Conservation (phyloP, 129 eudicot species). For the Pseudognaphalium luteoalbum region DNA sequence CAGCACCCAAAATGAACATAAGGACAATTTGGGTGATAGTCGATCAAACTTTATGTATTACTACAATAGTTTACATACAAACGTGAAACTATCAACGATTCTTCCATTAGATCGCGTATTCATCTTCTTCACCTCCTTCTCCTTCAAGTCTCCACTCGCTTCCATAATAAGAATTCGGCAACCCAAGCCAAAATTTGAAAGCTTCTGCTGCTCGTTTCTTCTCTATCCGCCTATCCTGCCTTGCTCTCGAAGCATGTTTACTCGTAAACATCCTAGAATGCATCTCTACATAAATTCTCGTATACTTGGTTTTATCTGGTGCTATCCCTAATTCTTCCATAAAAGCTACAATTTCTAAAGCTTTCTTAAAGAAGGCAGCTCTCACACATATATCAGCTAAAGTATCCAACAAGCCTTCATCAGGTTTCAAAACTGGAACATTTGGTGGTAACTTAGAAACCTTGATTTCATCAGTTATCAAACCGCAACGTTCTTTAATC, state of each 20-base stretch:
- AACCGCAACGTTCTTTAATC: conserved; percentile 76
- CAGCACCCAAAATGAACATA: neutral
- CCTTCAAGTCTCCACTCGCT: conserved; percentile 86
- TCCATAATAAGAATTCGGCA: conserved; percentile 88
- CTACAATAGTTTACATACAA: neutral
- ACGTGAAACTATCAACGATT: neutral
- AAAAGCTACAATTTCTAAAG: conserved; percentile 93
- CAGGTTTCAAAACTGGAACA: conserved; percentile 68
- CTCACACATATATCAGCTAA: conserved; percentile 93
- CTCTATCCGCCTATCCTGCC: conserved; percentile 82
- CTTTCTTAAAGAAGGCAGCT: conserved; percentile 97
- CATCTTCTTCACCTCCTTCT: conserved; percentile 51
- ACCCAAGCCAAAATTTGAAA: conserved; percentile 95
- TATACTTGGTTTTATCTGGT: conserved; percentile 82
- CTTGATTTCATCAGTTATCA: conserved; percentile 26
- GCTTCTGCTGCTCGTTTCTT: conserved; percentile 97
- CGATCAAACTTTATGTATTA: conserved; percentile 1
- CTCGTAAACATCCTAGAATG: conserved; percentile 99
- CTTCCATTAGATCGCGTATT: conserved; percentile 27
- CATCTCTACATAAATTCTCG: conserved; percentile 92
- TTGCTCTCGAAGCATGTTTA: conserved; percentile 93
- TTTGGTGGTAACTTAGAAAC: conserved; percentile 30
- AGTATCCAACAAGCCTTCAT: conserved; percentile 86
- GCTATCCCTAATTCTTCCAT: conserved; percentile 92
- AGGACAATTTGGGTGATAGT: neutral